Evolutionary conservation across 1,284 basidiomycete genomes (phyloP).

Genomic region (Tilletia setariae): DNA sequence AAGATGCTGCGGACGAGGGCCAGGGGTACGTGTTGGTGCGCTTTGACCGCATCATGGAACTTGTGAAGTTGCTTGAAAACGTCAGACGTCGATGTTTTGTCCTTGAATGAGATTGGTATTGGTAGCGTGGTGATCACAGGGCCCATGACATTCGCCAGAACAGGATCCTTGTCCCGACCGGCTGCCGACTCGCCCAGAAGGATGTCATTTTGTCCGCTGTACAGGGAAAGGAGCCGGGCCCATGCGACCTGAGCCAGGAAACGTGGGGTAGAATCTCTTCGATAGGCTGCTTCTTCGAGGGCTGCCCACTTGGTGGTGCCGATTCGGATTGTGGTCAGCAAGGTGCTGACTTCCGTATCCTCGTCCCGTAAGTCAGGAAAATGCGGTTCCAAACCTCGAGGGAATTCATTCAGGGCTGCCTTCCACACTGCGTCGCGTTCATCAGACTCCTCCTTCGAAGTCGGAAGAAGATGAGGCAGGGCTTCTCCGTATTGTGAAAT

Average conservation of each 20-base stretch:
- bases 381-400: conserved; percentile 21
- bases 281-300: conserved; percentile 31
- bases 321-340: conserved; percentile 15
- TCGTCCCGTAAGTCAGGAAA: conserved; percentile 30
- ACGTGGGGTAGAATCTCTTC: conserved; percentile 46
- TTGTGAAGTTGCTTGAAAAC: conserved; percentile 30
- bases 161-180: conserved; percentile 30
- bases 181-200: conserved; percentile 50
- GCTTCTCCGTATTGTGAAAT: conserved; percentile 28
- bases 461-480: conserved; percentile 34
- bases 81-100: conserved; percentile 22
- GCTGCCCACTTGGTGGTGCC: conserved; percentile 27
- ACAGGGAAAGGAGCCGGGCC: conserved; percentile 47
- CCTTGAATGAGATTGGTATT: conserved; percentile 33
- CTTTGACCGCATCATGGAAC: conserved; percentile 33
- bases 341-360: not conserved
- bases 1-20: conserved; percentile 40
- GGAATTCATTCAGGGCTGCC: conserved; percentile 26
- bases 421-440: conserved; percentile 26
- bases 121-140: conserved; percentile 49
- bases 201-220: conserved; percentile 41
- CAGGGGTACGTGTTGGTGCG: conserved; percentile 32
- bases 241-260: conserved; percentile 53
- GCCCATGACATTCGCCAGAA: conserved; percentile 37
- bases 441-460: conserved; percentile 23